Conservation (phyloP, 768 basidiomycete genomes). For the Cystoderma amianthinum region DNA sequence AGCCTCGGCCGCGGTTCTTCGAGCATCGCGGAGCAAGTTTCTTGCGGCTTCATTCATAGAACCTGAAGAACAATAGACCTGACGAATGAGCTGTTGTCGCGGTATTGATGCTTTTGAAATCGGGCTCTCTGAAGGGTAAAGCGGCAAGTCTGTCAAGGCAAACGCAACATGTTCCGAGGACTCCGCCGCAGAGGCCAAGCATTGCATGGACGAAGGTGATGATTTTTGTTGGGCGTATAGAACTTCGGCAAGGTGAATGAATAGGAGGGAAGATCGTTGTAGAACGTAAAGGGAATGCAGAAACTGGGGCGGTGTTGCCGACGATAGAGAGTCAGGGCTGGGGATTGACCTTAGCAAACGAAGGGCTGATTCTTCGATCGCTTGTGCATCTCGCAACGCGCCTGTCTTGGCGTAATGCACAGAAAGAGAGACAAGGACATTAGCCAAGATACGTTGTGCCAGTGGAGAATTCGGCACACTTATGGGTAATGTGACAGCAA, state of each 20-base stretch:
- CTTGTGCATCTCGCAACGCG: constrained; percentile 45
- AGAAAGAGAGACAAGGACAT: constrained; percentile 64
- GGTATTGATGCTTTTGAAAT: too few species aligned
- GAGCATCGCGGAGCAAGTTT: constrained; percentile 59
- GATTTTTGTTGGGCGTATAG: too few species aligned
- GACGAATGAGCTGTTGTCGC: constrained; percentile 60
- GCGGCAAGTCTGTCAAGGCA: too few species aligned
- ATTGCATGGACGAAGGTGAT: too few species aligned
- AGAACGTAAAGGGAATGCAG: constrained; percentile 55
- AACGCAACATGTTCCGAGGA: too few species aligned
- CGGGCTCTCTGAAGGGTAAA: too few species aligned
- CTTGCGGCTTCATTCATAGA: constrained; percentile 49
- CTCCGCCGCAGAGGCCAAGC: too few species aligned
- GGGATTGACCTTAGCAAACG: constrained; percentile 46
- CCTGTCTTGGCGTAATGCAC: constrained; percentile 60
- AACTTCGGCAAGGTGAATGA: too few species aligned
- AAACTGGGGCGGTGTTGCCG: constrained; percentile 46
- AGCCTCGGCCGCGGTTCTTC: constrained; percentile 64
- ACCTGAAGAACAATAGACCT: constrained; percentile 37
- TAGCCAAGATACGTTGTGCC: constrained; percentile 55
- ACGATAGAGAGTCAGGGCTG: constrained; percentile 33
- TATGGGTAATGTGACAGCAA: constrained; percentile 23
- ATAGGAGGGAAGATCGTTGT: too few species aligned
- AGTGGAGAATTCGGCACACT: constrained; percentile 47
- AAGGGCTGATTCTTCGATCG: constrained; percentile 50